Evolutionary conservation across 2,329 filamentous ascomycete species (phyloP).

Genomic region (Aspergillus uvarum): DNA sequence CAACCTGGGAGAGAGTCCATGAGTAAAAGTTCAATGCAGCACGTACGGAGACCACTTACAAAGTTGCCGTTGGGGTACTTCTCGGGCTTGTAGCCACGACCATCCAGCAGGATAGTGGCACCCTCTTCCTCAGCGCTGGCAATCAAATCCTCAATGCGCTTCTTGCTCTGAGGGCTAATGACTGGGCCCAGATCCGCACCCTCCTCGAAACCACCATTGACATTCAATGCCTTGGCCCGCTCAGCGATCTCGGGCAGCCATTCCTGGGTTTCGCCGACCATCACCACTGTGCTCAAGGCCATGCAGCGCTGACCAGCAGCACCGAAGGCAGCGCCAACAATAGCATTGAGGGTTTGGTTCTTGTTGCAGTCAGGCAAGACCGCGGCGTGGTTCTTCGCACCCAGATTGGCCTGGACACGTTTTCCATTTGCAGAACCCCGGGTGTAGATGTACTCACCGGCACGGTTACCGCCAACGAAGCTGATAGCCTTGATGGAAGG

Average conservation of each 20-base stretch:
- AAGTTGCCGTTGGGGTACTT: conserved; percentile 68
- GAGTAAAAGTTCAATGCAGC: neutral
- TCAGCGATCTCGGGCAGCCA: conserved; percentile 65
- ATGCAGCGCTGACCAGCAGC: conserved; percentile 70
- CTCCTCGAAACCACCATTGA: conserved; percentile 64
- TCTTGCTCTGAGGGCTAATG: conserved; percentile 62
- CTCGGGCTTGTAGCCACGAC: conserved; percentile 59
- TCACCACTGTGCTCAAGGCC: conserved; percentile 65
- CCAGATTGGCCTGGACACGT: conserved; percentile 67
- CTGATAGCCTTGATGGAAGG: conserved; percentile 67
- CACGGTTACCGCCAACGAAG: conserved; percentile 68
- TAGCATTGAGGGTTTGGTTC: conserved; percentile 66
- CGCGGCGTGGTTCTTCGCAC: conserved; percentile 69
- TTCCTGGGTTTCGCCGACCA: conserved; percentile 64
- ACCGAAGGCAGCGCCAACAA: conserved; percentile 66
- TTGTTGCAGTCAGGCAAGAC: conserved; percentile 68
- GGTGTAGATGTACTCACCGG: conserved; percentile 67
- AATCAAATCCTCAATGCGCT: conserved; percentile 63
- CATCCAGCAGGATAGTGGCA: conserved; percentile 63
- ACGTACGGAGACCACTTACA: conserved; percentile 42
- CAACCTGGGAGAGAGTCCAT: conserved; percentile 45
- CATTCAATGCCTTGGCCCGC: conserved; percentile 59
- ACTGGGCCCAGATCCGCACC: conserved; percentile 64
- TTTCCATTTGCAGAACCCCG: conserved; percentile 69
- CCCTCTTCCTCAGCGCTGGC: conserved; percentile 62